A percentile compares a stretch with the other conserved stretches of the same genome.
Evolutionary conservation across 345 rosid genomes (phyloP).

Genomic region (Citrus australasica): DNA sequence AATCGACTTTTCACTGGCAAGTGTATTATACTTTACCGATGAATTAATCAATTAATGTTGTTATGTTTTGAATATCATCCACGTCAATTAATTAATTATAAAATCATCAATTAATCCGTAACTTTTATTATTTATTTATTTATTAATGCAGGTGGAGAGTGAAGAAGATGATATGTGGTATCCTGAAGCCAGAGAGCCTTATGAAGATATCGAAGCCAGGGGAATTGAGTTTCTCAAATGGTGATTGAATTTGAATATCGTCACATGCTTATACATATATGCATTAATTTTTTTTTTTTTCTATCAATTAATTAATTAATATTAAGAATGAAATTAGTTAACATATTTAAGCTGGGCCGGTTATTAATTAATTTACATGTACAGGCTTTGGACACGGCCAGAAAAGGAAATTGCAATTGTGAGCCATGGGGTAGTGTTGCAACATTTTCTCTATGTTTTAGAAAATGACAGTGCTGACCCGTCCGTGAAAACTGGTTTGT

Average conservation of each 20-base stretch:
- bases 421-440: conserved; percentile 16
- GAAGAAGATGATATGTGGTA: conserved; percentile 66
- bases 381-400: conserved; percentile 4
- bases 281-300: not conserved
- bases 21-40: not conserved
- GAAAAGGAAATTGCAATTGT: conserved; percentile 1
- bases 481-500: not conserved
- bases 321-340: not conserved
- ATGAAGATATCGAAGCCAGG: conserved; percentile 54
- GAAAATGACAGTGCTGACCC: not conserved
- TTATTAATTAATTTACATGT: not conserved
- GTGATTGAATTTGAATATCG: conserved; percentile 19
- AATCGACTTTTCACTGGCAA: conserved; percentile 4
- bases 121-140: no score
- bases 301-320: not conserved
- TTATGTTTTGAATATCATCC: no score
- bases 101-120: no score
- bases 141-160: conserved; percentile 47
- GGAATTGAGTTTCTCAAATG: conserved; percentile 52
- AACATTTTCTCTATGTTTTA: not conserved
- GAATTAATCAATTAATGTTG: no score
- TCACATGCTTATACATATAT: no score
- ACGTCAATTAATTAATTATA: no score
- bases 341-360: not conserved
- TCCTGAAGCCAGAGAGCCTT: conserved; percentile 40